phyloP scores from a whole-genome alignment of 768 basidiomycete genomes.

The Macrocybe gigantea region DNA sequence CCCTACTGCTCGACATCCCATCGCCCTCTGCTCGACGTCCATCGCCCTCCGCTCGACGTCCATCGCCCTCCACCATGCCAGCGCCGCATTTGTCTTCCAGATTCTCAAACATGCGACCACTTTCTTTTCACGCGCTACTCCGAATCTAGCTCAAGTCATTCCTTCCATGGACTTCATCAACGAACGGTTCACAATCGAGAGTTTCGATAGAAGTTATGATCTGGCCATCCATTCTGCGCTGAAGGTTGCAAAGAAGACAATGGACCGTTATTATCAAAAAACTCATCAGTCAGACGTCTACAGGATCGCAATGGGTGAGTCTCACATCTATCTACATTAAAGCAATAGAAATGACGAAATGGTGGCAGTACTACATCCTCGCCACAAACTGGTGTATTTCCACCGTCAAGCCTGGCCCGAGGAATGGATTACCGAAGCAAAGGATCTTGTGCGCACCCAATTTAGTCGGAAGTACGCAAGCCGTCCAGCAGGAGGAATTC shows the following conservation, averaged over 20 bases:
- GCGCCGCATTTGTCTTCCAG: constrained; percentile 16
- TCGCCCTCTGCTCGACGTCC: not conserved
- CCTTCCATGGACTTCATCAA: constrained; percentile 30
- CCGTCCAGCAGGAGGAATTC: too few species aligned
- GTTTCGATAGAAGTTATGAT: constrained; percentile 1
- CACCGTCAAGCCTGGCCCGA: constrained; percentile 15
- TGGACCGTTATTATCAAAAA: constrained; percentile 19
- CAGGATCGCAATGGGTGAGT: constrained; percentile 22
- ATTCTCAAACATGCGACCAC: constrained; percentile 27
- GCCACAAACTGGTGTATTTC: constrained; percentile 30
- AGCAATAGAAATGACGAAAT: not conserved
- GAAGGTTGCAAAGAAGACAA: constrained; percentile 13
- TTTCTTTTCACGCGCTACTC: constrained; percentile 22
- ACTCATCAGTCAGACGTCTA: constrained; percentile 19
- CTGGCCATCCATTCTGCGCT: constrained; percentile 14
- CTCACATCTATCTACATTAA: too few species aligned
- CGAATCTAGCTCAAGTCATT: constrained; percentile 25
- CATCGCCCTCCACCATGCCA: too few species aligned
- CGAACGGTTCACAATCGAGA: constrained; percentile 3
- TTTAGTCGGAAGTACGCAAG: constrained; percentile 8
- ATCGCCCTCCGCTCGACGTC: constrained; percentile 9
- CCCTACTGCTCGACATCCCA: too few species aligned
- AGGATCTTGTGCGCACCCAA: constrained; percentile 13
- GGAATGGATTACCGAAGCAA: constrained; percentile 17
- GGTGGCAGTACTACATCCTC: constrained; percentile 24